Percentiles rank a stretch among this genome's conserved stretches.
Evolutionary conservation across 169 alveolate genomes (phyloP).

Genomic region (Plasmodium relictum): DNA sequence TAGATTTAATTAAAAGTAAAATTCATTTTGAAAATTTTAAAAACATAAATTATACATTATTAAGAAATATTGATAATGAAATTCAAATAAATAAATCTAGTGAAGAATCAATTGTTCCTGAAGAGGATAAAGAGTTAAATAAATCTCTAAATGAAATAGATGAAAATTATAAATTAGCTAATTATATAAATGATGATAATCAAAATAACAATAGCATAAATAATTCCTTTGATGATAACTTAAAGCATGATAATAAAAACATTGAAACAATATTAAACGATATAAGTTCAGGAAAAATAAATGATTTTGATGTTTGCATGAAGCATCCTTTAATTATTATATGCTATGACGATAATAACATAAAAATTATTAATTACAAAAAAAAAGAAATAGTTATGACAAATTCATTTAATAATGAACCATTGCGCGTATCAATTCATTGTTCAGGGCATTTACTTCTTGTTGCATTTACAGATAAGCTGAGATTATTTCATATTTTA

Average conservation of each 20-base stretch:
- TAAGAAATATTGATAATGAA: constrained; percentile 1
- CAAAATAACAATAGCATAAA: neutral
- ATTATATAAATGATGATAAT: neutral
- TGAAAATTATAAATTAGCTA: neutral
- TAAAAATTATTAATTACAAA: constrained; percentile 54
- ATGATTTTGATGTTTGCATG: constrained; percentile 68
- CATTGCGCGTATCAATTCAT: constrained; percentile 50
- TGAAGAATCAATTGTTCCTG: neutral
- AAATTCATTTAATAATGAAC: constrained; percentile 70
- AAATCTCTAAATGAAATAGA: neutral
- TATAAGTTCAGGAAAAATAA: constrained; percentile 45
- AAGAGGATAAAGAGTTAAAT: neutral
- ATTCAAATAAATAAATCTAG: neutral
- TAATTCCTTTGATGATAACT: neutral
- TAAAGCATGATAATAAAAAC: constrained; percentile 2
- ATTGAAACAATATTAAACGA: constrained; percentile 35
- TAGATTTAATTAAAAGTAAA: constrained; percentile 20
- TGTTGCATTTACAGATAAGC: constrained; percentile 64
- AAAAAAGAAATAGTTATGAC: constrained; percentile 54
- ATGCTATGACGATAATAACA: constrained; percentile 60
- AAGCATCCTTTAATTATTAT: constrained; percentile 42
- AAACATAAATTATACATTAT: neutral
- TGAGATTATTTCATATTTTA: constrained; percentile 62
- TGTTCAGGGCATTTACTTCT: constrained; percentile 62
- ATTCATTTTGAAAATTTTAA: neutral